These are phyloP conservation scores for Nicotiana knightiana DNA, from an alignment of 257 asterid genomes.

Conservation along the genomic window DNA sequence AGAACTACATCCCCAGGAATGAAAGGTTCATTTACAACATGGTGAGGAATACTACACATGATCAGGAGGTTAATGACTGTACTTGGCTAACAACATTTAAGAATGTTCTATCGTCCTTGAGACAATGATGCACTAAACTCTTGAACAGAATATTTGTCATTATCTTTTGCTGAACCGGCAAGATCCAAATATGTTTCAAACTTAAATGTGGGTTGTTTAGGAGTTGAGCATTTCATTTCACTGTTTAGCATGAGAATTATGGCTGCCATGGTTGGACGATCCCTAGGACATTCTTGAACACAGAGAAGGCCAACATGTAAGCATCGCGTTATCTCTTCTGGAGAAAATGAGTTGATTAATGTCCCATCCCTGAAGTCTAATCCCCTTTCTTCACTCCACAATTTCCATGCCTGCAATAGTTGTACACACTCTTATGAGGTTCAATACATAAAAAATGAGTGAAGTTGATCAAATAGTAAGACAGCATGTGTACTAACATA, in stretches of 20 bases:
- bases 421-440: not conserved
- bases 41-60: not conserved
- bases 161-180: not conserved
- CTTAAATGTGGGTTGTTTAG: constrained; percentile 17
- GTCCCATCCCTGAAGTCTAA: constrained; percentile 3
- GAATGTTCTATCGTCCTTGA: constrained; percentile 15
- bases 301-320: constrained; percentile 11
- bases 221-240: constrained; percentile 18
- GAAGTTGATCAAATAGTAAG: not conserved
- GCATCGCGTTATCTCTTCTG: constrained; percentile 7
- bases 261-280: constrained; percentile 10
- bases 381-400: constrained; percentile 7
- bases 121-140: not conserved
- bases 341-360: not conserved
- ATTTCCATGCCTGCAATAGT: constrained; percentile 13
- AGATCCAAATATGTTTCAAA: constrained; percentile 9
- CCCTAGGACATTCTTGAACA: constrained; percentile 11
- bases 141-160: not conserved
- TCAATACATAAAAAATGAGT: not conserved
- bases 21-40: not conserved
- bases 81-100: not conserved
- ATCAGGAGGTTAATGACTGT: not conserved
- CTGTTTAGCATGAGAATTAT: constrained; percentile 15
- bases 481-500: not conserved
- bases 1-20: not conserved